Conservation (phyloP, 148 eudicot genomes). For the Vaccinium myrtillus region DNA sequence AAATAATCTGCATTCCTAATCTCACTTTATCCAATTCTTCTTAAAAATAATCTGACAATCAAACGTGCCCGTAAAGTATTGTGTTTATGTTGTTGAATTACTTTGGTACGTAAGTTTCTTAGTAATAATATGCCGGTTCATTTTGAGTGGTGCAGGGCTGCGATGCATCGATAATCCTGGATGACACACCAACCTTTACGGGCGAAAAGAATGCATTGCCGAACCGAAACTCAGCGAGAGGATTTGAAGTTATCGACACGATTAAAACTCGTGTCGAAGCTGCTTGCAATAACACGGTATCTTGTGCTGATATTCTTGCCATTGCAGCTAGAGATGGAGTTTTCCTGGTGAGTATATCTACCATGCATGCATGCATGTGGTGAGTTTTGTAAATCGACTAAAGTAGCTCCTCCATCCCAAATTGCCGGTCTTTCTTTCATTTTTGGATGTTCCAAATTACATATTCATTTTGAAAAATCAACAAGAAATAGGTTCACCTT, state of each 20-base stretch:
- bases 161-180: slow-evolving; percentile 43
- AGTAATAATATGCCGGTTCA: background rate
- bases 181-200: slow-evolving; percentile 34
- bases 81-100: background rate
- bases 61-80: background rate
- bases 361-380: no score
- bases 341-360: slow-evolving; percentile 41
- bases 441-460: no score
- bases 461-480: no score
- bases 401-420: no score
- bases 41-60: no score
- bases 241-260: slow-evolving; percentile 60
- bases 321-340: slow-evolving; percentile 55
- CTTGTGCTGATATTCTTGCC: slow-evolving; percentile 64
- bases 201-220: slow-evolving; percentile 56
- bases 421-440: no score
- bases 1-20: no score
- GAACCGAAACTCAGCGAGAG: slow-evolving; percentile 47
- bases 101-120: background rate
- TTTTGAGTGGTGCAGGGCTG: slow-evolving; percentile 35
- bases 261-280: slow-evolving; percentile 54
- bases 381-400: no score
- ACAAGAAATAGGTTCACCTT: no score
- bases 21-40: no score
- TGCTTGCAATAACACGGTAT: slow-evolving; percentile 44